Evolutionary conservation across 495 filamentous ascomycete species (phyloP).

Genomic region (Neurospora sp.): DNA sequence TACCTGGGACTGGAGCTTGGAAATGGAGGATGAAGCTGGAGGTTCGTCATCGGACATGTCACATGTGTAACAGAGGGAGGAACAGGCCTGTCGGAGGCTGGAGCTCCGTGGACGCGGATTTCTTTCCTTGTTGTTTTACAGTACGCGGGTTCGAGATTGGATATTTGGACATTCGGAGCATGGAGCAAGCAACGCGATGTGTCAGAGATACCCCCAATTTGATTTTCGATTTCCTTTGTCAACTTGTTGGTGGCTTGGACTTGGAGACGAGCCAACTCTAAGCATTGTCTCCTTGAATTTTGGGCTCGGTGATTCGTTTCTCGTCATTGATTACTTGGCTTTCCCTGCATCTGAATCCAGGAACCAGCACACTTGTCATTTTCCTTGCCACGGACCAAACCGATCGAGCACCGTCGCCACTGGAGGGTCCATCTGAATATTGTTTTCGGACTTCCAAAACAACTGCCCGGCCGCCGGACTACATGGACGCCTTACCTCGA

Average conservation of each 20-base stretch:
- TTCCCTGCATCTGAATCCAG: too few relatives aligned
- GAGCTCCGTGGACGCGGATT: neutral
- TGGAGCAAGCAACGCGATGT: neutral
- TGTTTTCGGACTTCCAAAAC: too few relatives aligned
- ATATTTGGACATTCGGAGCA: neutral
- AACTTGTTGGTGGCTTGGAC: neutral
- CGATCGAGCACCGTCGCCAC: too few relatives aligned
- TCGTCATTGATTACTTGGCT: neutral
- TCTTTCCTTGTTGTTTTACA: neutral
- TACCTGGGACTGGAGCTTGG: neutral
- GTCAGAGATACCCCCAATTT: neutral
- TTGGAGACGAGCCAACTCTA: neutral
- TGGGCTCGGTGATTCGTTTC: neutral
- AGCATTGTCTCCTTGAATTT: neutral
- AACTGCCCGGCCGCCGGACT: too few relatives aligned
- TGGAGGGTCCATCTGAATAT: too few relatives aligned
- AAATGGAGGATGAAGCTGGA: neutral
- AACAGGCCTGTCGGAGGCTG: neutral
- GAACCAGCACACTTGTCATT: too few relatives aligned
- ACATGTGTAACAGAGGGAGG: neutral
- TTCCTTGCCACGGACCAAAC: too few relatives aligned
- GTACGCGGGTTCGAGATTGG: neutral
- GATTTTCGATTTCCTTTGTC: neutral
- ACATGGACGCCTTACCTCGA: too few relatives aligned
- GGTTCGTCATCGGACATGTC: neutral